A percentile compares a stretch with the other conserved stretches of the same genome.
Conservation (phyloP, 2,329 filamentous ascomycete genomes). For the Penicillium decumbens region DNA sequence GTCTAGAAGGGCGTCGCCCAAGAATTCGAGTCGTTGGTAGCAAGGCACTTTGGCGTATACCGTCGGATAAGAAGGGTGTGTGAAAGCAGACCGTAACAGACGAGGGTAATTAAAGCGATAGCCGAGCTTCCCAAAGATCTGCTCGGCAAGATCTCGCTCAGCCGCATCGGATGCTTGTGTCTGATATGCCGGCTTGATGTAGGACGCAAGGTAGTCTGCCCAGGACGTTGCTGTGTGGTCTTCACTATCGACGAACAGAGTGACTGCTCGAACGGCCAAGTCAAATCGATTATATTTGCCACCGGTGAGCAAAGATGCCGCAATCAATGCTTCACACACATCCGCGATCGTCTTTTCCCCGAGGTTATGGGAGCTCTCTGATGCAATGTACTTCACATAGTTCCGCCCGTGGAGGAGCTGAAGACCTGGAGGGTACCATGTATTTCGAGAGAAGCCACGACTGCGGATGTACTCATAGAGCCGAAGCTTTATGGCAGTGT, state of each 20-base stretch:
- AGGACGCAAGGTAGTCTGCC: conserved; percentile 67
- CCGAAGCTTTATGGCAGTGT: conserved; percentile 62
- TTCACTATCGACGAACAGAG: conserved; percentile 58
- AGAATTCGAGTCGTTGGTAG: conserved; percentile 87
- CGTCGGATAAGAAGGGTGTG: conserved; percentile 75
- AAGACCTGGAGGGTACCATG: conserved; percentile 83
- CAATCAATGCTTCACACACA: conserved; percentile 90
- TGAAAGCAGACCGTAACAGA: conserved; percentile 77
- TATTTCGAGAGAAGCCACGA: conserved; percentile 71
- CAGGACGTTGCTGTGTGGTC: conserved; percentile 67
- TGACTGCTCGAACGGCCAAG: conserved; percentile 56
- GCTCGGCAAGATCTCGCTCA: conserved; percentile 63
- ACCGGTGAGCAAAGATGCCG: conserved; percentile 65
- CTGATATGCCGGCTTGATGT: conserved; percentile 69
- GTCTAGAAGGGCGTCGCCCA: conserved; percentile 84
- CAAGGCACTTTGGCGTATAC: conserved; percentile 73
- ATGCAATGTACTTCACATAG: conserved; percentile 45
- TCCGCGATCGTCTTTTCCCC: conserved; percentile 90
- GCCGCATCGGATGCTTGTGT: conserved; percentile 56
- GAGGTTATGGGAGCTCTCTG: conserved; percentile 57
- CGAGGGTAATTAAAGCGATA: conserved; percentile 71
- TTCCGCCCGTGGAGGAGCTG: conserved; percentile 69
- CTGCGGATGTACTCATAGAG: conserved; percentile 75
- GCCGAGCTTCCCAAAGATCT: conserved; percentile 56
- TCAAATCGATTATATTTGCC: conserved; percentile 51